These are phyloP conservation scores for Plectosphaerella cucumerina DNA, from an alignment of 2,329 filamentous ascomycete species.

Conservation along the genomic window DNA sequence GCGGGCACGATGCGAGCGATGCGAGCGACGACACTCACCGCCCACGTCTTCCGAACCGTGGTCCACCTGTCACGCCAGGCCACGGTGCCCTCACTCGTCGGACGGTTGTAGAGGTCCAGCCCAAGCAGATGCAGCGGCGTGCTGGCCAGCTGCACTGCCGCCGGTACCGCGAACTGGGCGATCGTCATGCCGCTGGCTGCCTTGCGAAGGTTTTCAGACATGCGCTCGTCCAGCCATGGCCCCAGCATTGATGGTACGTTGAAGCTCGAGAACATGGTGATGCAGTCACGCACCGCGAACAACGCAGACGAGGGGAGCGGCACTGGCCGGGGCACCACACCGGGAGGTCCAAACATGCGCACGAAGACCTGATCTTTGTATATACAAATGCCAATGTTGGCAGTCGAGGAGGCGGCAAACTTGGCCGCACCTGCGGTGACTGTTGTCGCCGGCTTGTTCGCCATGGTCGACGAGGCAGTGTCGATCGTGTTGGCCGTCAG, in stretches of 20 bases:
- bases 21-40: slow-evolving; percentile 66
- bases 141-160: slow-evolving; percentile 70
- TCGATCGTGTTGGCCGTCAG: slow-evolving; percentile 84
- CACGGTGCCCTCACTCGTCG: slow-evolving; percentile 26
- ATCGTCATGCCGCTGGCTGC: slow-evolving; percentile 51
- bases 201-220: slow-evolving; percentile 49
- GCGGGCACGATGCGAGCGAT: slow-evolving; percentile 85
- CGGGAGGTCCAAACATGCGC: slow-evolving; percentile 69
- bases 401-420: slow-evolving; percentile 73
- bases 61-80: slow-evolving; percentile 57
- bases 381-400: slow-evolving; percentile 81
- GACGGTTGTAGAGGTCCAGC: slow-evolving; percentile 79
- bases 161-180: slow-evolving; percentile 79
- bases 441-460: slow-evolving; percentile 49
- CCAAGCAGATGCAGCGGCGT: slow-evolving; percentile 85
- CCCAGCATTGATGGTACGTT: slow-evolving; percentile 80
- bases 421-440: slow-evolving; percentile 75
- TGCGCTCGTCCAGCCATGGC: slow-evolving; percentile 55
- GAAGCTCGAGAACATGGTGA: slow-evolving; percentile 90
- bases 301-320: slow-evolving; percentile 69
- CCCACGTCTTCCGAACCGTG: slow-evolving; percentile 71
- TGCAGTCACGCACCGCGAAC: slow-evolving; percentile 77
- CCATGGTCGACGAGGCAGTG: slow-evolving; percentile 65
- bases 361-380: slow-evolving; percentile 90
- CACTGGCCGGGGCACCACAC: slow-evolving; percentile 49